A percentile compares a stretch with the other conserved stretches of the same genome.
phyloP scores from a whole-genome alignment of 768 basidiomycete species.

The Gloeostereum incarnatum region DNA sequence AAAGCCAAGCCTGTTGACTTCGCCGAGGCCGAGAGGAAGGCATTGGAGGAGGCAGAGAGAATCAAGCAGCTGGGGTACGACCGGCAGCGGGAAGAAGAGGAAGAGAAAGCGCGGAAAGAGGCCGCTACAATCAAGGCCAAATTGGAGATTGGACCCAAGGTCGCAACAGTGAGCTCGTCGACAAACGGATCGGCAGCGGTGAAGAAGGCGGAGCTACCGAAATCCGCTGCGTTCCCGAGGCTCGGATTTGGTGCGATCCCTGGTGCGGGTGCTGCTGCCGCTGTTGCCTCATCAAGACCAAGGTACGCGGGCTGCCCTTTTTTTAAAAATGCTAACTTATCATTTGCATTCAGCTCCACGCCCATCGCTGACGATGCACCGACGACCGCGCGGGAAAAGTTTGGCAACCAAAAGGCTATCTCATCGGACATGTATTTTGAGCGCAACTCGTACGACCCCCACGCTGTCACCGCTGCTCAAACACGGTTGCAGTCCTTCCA shows the following conservation, averaged over 20 bases:
- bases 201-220: conserved; percentile 3
- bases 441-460: conserved; percentile 77
- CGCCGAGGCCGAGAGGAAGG: conserved; percentile 87
- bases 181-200: neutral
- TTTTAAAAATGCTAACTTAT: no score
- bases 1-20: conserved; percentile 87
- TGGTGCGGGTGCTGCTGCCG: conserved; percentile 37
- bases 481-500: conserved; percentile 75
- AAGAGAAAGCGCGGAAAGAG: conserved; percentile 61
- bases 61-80: conserved; percentile 91
- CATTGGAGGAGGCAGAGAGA: conserved; percentile 86
- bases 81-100: conserved; percentile 73
- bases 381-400: conserved; percentile 82
- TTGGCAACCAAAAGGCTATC: conserved; percentile 89
- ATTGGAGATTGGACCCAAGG: neutral
- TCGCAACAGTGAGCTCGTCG: neutral
- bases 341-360: conserved; percentile 2
- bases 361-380: conserved; percentile 45
- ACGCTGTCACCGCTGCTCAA: conserved; percentile 65
- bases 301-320: conserved; percentile 16
- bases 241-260: conserved; percentile 85
- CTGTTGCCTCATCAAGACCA: conserved; percentile 19
- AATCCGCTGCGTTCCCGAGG: conserved; percentile 47
- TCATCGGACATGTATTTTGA: conserved; percentile 98
- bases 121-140: conserved; percentile 8